Conservation (phyloP, 2,329 filamentous ascomycete genomes). For the Arthrobotrys entomopaga region DNA sequence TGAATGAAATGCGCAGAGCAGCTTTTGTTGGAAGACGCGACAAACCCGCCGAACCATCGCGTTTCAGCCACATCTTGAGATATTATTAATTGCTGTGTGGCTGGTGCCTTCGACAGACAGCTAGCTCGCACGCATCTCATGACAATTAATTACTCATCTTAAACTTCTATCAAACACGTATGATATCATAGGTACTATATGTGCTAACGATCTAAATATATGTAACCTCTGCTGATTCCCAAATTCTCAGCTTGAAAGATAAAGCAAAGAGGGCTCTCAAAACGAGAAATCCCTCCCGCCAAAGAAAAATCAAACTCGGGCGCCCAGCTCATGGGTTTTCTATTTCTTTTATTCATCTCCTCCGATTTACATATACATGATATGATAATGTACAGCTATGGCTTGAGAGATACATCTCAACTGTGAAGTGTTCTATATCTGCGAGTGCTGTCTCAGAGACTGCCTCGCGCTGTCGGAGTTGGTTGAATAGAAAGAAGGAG, state of each 20-base stretch:
- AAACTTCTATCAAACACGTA: no score
- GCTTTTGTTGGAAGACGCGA: constrained; percentile 52
- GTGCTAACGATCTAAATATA: background rate
- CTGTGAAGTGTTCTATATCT: constrained; percentile 30
- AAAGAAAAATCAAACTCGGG: constrained; percentile 55
- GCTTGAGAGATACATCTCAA: constrained; percentile 1
- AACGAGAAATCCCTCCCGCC: constrained; percentile 35
- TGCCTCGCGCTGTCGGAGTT: constrained; percentile 48
- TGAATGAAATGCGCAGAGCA: constrained; percentile 18
- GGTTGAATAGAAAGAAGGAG: constrained; percentile 27
- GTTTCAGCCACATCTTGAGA: constrained; percentile 18
- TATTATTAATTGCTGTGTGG: background rate
- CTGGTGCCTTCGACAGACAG: background rate
- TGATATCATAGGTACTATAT: no score
- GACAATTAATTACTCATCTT: no score
- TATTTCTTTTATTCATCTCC: constrained; percentile 43
- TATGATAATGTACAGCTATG: constrained; percentile 31
- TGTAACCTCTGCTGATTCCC: constrained; percentile 56
- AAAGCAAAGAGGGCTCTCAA: constrained; percentile 45
- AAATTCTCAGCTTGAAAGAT: constrained; percentile 53
- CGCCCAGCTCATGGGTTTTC: constrained; percentile 54
- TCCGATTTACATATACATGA: constrained; percentile 36
- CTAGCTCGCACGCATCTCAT: background rate
- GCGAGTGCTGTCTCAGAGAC: constrained; percentile 1
- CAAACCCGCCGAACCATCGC: constrained; percentile 37